Base-by-base conservation (phyloP, 2,329 filamentous ascomycete genomes). In the Ambrosiella cleistominuta region DNA sequence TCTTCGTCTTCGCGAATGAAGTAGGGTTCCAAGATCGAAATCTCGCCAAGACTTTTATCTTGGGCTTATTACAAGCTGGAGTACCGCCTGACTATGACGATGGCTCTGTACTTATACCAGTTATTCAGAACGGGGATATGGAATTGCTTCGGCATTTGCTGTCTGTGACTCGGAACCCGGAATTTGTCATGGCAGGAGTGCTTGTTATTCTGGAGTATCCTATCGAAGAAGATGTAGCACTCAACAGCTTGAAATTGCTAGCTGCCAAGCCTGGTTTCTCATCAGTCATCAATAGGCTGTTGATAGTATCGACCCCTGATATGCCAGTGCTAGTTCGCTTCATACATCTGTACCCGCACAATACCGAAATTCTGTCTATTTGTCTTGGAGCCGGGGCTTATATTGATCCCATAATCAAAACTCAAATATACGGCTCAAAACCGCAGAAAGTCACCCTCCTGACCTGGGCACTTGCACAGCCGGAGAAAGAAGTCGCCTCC, bases 401-500 rank as follows among this genome's bases (percentile, higher is more conserved):
- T 63, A 71, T 81, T 59, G 79, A 83, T 59, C 77, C 81, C 63
- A 17, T 54, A 38, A 12, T 60, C 9, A 8, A 40, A 13, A 70
- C 70, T 60, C 71, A 71, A 1, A 72, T 66, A 1, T 70, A 66
- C 2, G 69, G 79, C 1, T 68, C 76, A 58, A 72, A 75, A 1
- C 74, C 77, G 40, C 81, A 86, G 65, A 68, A 71, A 8, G 72
- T 81, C 50, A 78, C 77, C 1, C 69, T 82, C 1, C 68, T 85
- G 7, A 69, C 76, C 55, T 85, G 81, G 81, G 74, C 79, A 0
- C 70, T 85, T 56, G 68, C 78, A 6, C 80, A 83, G 62, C 78
- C 79, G 0, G 78, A 82, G 62, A 84, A 83, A 66, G 75, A 74
- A 61, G 73, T 84, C 55, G 82, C 79, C 66, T 79, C 76, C 39